Evolutionary conservation across 139 green algal genomes (phyloP), one percentile per base, ranked within the genome.

Genomic region (Volvox reticuliferus): DNA sequence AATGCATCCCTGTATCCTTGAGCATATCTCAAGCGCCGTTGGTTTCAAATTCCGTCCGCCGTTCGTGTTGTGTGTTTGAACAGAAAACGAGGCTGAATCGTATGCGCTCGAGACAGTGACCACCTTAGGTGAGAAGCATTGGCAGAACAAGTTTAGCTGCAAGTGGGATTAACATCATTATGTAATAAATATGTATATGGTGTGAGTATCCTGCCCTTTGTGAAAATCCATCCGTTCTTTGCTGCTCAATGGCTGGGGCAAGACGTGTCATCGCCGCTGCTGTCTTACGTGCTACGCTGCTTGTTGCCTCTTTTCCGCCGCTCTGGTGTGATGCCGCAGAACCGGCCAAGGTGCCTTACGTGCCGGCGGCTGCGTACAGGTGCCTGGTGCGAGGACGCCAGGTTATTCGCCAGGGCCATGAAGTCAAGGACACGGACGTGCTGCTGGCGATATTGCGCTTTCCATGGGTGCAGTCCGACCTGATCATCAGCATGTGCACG

Each of bases 391-490:
- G 44, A 1, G 85, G 85, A 16, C 37, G 71, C 6, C 69, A 82
- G 44, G 73, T 50, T 6, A 30, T 89, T 1, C 85, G 85, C 20
- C 85, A 62, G 24, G 61, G 86, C 17, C 55, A 44, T 16, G 75
- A 78, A 24, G 2, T 32, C 16, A 77, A 16, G 17, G 75, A 77
- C 55, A 65, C 75, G 30, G 19, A 82, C 19, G 36, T 96, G 44
- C 62, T 91, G 33, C 32, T 96, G 73, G 90, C 76, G 0, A 77
- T 96, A 13, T 75, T 97, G 61, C 91, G 96, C 9, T 82, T 97
- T 61, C 96, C 94, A 14, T 89, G 91, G 5, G 85, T 94, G 32
- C 22, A 33, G 5, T 90, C 87, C 0, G 91, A 93, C 63, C n/a
- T 93, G 37, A 20, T 92, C 13, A 32, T 93, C 19, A 91, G 79